These are phyloP conservation scores for Hypholoma fasciculare DNA, from an alignment of 768 basidiomycete species.

Conservation along the genomic window DNA sequence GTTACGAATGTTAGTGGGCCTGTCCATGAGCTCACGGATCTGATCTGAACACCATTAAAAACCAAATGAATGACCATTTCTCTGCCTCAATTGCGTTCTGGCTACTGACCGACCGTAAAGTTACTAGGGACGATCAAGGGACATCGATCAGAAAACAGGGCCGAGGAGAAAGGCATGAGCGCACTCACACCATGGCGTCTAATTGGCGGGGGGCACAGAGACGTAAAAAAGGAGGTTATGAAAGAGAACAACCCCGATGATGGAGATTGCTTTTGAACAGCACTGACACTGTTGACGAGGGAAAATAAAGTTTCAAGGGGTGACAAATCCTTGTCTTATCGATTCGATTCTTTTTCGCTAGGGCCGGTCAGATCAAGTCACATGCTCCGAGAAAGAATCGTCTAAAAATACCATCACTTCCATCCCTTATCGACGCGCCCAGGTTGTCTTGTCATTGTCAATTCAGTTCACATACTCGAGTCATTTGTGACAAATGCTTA, in stretches of 20 bases:
- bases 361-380: constrained; percentile 32
- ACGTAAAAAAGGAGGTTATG: constrained; percentile 19
- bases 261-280: constrained; percentile 33
- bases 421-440: not conserved
- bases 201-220: constrained; percentile 37
- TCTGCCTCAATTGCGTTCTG: not conserved
- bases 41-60: constrained; percentile 54
- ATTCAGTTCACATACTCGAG: too few relatives aligned
- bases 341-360: constrained; percentile 36
- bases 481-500: too few relatives aligned
- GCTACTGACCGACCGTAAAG: constrained; percentile 80
- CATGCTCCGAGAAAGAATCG: constrained; percentile 12
- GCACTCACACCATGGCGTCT: constrained; percentile 82
- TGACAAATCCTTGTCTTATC: constrained; percentile 42
- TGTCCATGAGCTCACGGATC: constrained; percentile 87
- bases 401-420: not conserved
- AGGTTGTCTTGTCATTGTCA: not conserved
- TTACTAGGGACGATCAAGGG: constrained; percentile 53
- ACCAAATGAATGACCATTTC: constrained; percentile 12
- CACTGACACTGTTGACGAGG: constrained; percentile 36
- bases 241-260: constrained; percentile 27
- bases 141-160: constrained; percentile 29
- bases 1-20: constrained; percentile 90
- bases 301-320: constrained; percentile 36
- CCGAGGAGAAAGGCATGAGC: constrained; percentile 5